Base-by-base conservation (phyloP, 176 grass and related monocot genomes). In the Lolium perenne region DNA sequence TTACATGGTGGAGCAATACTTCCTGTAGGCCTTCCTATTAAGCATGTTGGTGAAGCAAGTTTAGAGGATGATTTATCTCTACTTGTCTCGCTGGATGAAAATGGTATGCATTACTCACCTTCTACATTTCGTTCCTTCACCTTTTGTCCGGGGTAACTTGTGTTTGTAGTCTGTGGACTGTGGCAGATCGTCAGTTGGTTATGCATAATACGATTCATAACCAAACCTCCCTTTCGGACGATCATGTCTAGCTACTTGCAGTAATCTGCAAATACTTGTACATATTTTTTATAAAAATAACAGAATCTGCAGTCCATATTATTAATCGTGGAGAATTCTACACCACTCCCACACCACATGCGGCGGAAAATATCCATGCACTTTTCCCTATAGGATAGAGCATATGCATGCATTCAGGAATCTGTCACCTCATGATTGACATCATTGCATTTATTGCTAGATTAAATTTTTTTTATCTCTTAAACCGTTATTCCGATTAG, bases 1-100 rank as follows among this genome's bases (percentile, higher is more conserved):
- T 86, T 98, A 84, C 80, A 40, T 85, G 96, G 96, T 87, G 96
- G 96, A 78, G 82, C 89, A 76, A 98, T 98, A 88, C 88, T 98
- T 91, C 91, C 96, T 81, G 84, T 92, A n/a, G 96, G 93, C 22
- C 90, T 21, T 78, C 93, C 93, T 71, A 71, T 95, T 74, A 89
- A 92, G 76, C 88, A 95, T 91, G 93, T 98, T 71, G 86, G 86
- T 82, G 96, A 98, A 94, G 93, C 91, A 83, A 94, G 77, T 71
- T 84, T 82, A 59, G 88, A 92, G 56, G 96, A 98, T 91, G 96
- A 98, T 71, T 90, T 98, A 26, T 80, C 88, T 56, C 96, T 98
- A 35, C 47, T 95, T 82, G 80, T 98, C 56, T 86, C 96, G 47
- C 93, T 98, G 85, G 90, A 95, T 87, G 89, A 94, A 84, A 78